phyloP scores from a whole-genome alignment of 2,329 filamentous ascomycete species.

The Trichoderma gracile region DNA sequence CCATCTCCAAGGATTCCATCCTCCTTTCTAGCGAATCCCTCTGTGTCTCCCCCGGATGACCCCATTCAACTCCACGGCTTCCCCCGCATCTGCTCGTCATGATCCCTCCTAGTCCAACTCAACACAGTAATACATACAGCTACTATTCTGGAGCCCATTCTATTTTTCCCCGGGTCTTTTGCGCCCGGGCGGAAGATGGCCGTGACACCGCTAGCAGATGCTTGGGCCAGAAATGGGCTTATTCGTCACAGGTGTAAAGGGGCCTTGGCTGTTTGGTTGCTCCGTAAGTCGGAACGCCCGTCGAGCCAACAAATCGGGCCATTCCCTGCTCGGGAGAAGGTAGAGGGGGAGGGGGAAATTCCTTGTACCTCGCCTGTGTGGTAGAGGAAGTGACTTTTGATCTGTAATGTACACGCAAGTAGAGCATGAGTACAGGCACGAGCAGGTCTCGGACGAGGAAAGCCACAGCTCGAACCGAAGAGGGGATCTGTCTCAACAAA shows the following conservation, averaged over 20 bases:
- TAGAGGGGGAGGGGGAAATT: neutral
- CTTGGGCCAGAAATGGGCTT: neutral
- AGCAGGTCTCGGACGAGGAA: neutral
- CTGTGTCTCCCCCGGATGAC: neutral
- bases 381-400: too few relatives aligned
- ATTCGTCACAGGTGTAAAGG: neutral
- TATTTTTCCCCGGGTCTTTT: neutral
- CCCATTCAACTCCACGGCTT: neutral
- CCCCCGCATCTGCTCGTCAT: slow-evolving; percentile 10
- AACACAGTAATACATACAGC: too few relatives aligned
- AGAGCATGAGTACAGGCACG: too few relatives aligned
- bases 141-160: neutral
- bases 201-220: neutral
- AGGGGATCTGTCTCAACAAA: too few relatives aligned
- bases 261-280: too few relatives aligned
- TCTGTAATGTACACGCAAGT: too few relatives aligned
- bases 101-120: neutral
- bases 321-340: neutral
- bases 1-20: neutral
- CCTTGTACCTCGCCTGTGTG: too few relatives aligned
- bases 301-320: neutral
- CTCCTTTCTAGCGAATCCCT: neutral
- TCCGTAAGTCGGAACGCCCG: neutral
- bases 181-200: neutral
- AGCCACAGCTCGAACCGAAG: neutral